Base-by-base conservation (phyloP, 495 filamentous ascomycete species). In the Apodospora peruviana region DNA sequence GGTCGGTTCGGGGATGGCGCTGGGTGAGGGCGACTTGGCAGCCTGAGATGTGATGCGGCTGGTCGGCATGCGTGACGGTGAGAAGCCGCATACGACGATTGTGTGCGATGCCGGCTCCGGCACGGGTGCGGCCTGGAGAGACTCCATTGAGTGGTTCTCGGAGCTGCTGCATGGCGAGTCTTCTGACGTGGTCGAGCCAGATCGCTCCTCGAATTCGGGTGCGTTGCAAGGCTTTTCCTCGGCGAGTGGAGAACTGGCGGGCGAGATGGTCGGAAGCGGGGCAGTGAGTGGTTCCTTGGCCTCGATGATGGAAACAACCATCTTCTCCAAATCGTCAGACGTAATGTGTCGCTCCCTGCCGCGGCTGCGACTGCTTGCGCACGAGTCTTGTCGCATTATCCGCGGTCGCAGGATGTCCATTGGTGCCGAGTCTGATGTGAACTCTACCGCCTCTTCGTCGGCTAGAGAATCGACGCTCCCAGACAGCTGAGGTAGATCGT, bases 291-390 rank as follows among this genome's bases (percentile, higher is more conserved):
- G 74, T 35, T 74, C 73, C 69, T 87, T 87, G 60, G 90, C 82
- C 60, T 91, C 84, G 59, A 96, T 93, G 47, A 88, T 77, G 40
- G 65, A 88, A 34, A 84, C 77, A 0, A 96, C 86, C 82, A 95
- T 93, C 60, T 90, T 90, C 71, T 94, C 87, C 16, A 96, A 68
- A 51, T 88, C 86, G 50, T 84, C 72, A 1, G 90, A 86, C 0
- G 90, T 93, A 47, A 96, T 94, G 67, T 96, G 93, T 55, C 90
- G 87, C 65, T 95, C 89, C 40, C 79, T 82, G 14, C 85, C 84
- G 48, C 83, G 77, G 56, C 82, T 86, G 37, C 82, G 74, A 48
- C 70, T 76, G 64, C 72, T 76, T 23, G 69, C 68, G 48, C 72
- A 75, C 17, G 77, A 81, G 55, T 79, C 75, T 40, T 76, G 71